Percentiles rank a stretch among this genome's conserved stretches.
phyloP scores from a whole-genome alignment of 23 red algal genomes.

The Gracilaria gracilis region DNA sequence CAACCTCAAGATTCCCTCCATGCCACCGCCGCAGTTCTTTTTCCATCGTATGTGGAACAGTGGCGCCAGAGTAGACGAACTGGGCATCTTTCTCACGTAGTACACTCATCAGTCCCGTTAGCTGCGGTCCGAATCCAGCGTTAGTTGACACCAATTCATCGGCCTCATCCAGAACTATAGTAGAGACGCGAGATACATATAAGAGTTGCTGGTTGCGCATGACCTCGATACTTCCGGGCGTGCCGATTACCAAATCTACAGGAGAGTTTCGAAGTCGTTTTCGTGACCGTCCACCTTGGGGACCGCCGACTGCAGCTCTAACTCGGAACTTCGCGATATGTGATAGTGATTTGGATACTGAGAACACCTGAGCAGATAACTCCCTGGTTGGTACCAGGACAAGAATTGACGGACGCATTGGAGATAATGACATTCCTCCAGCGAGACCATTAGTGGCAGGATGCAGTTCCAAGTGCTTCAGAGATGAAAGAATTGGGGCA shows the following conservation, averaged over 20 bases:
- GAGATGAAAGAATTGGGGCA: slow-evolving; percentile 62
- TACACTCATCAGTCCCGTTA: not conserved
- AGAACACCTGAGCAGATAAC: slow-evolving; percentile 28
- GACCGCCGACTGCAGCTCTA: slow-evolving; percentile 30
- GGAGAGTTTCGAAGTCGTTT: slow-evolving; percentile 13
- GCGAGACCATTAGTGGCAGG: not conserved
- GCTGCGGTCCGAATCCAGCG: slow-evolving; percentile 28
- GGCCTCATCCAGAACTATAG: slow-evolving; percentile 69
- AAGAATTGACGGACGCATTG: slow-evolving; percentile 3
- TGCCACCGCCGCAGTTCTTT: slow-evolving; percentile 4
- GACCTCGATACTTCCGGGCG: slow-evolving; percentile 32
- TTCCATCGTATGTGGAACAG: slow-evolving; percentile 29
- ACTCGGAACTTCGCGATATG: slow-evolving; percentile 54
- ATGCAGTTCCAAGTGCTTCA: slow-evolving; percentile 16
- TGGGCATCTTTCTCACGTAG: slow-evolving; percentile 19
- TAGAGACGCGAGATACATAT: slow-evolving; percentile 36
- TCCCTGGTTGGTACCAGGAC: slow-evolving; percentile 45
- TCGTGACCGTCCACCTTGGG: not conserved
- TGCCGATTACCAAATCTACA: slow-evolving; percentile 65
- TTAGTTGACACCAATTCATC: slow-evolving; percentile 49
- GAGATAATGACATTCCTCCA: not conserved
- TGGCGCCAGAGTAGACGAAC: slow-evolving; percentile 54
- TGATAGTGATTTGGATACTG: slow-evolving; percentile 42
- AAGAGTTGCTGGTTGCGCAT: slow-evolving; percentile 26
- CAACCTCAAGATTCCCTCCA: slow-evolving; percentile 30